phyloP scores from a whole-genome alignment of 768 basidiomycete species.

The Dentipellis sp. region DNA sequence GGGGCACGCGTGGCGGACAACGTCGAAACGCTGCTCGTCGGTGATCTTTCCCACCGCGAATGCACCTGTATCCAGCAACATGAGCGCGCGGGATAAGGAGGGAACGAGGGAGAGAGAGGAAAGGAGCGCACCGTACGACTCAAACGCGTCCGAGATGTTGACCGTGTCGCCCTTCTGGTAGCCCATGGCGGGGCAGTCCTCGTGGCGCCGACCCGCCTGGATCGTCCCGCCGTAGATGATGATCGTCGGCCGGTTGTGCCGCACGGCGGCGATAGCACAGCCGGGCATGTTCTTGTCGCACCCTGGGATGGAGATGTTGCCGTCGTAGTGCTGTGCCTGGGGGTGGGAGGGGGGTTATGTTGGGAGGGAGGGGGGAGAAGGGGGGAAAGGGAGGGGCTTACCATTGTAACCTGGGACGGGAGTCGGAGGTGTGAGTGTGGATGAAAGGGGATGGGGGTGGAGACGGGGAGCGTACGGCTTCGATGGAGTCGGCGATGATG shows the following conservation, averaged over 20 bases:
- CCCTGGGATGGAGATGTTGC: constrained; percentile 78
- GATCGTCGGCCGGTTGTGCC: constrained; percentile 83
- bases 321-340: constrained; percentile 84
- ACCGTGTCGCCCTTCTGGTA: constrained; percentile 72
- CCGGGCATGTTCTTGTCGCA: constrained; percentile 95
- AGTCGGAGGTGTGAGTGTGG: no score
- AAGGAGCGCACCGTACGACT: constrained; percentile 60
- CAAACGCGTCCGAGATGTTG: constrained; percentile 79
- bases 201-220: constrained; percentile 60
- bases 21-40: constrained; percentile 77
- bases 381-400: constrained; percentile 15
- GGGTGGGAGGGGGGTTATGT: not conserved
- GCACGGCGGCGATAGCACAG: constrained; percentile 75
- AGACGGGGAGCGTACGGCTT: constrained; percentile 42
- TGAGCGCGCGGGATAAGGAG: not conserved
- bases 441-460: not conserved
- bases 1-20: constrained; percentile 79
- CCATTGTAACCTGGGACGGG: constrained; percentile 62
- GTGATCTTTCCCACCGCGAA: constrained; percentile 67
- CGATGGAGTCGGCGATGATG: constrained; percentile 84
- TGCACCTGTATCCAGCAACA: constrained; percentile 40
- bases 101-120: not conserved
- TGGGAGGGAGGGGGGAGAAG: not conserved
- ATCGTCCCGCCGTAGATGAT: constrained; percentile 85
- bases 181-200: constrained; percentile 77